Evolutionary conservation across 495 filamentous ascomycete genomes (phyloP).

Genomic region (Aspergillus bridgeri): DNA sequence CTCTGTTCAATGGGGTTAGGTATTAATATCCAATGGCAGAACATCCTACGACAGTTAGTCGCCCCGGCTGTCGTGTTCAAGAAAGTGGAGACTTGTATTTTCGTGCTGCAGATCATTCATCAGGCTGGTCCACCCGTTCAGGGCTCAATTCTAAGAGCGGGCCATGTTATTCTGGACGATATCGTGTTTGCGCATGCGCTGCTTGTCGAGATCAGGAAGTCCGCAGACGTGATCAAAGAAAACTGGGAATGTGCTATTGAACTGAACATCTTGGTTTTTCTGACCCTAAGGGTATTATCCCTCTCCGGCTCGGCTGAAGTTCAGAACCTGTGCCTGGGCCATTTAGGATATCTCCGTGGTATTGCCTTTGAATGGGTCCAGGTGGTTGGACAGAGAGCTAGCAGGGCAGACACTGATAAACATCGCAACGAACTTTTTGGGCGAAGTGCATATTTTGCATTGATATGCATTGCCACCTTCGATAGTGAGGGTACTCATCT

Average conservation of each 20-base stretch:
- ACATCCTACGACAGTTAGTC: constrained; percentile 50
- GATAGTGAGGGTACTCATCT: constrained; percentile 24
- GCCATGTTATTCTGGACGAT: constrained; percentile 30
- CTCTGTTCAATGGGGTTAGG: constrained; percentile 48
- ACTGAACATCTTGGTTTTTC: constrained; percentile 31
- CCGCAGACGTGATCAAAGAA: constrained; percentile 30
- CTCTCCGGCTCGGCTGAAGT: constrained; percentile 19
- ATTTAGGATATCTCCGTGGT: constrained; percentile 7
- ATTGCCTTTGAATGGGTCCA: constrained; percentile 18
- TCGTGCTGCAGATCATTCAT: constrained; percentile 48
- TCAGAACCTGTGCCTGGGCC: constrained; percentile 6
- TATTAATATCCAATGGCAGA: constrained; percentile 50
- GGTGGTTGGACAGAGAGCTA: constrained; percentile 11
- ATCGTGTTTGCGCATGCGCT: constrained; percentile 18
- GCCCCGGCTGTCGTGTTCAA: constrained; percentile 45
- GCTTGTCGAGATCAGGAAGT: constrained; percentile 20
- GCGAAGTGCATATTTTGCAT: constrained; percentile 27
- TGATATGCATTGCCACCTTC: constrained; percentile 38
- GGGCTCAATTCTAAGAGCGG: constrained; percentile 12
- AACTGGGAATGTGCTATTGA: constrained; percentile 50
- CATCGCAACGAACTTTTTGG: constrained; percentile 21
- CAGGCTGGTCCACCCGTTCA: constrained; percentile 41
- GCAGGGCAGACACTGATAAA: constrained; percentile 11
- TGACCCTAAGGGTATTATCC: constrained; percentile 37
- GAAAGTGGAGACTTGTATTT: constrained; percentile 38